Base-by-base conservation (phyloP, 2,329 filamentous ascomycete genomes). In the Exophiala sideris region DNA sequence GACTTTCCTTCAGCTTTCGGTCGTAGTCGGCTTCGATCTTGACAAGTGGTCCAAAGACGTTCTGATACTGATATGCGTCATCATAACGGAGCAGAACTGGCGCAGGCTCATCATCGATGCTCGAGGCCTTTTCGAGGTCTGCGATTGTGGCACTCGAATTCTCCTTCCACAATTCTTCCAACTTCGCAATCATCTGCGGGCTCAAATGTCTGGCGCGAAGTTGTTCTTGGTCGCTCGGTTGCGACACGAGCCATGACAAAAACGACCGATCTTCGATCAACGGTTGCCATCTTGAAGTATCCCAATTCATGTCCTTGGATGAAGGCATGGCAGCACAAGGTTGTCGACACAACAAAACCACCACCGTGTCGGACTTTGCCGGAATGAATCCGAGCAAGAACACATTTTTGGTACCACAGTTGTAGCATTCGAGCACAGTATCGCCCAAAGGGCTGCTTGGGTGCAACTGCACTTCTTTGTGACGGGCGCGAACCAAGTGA, bases 1-100 rank as follows among this genome's bases (percentile, higher is more conserved):
- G 94, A 0, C 92, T 91, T 71, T 99, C 94, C 75, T 99, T 99
- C 65, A 99, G 80, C 74, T 99, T 97, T 72, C 95, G 92, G 72
- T 99, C 94, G 68, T 99, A 99, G 73, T 99, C 94, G 40, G 94
- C 95, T 71, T 99, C 94, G 73, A 99, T 99, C 77, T 97, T 99
- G 66, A 99, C 95, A 11, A 99, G 79, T 0, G 94, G 94, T 0
- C 94, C 94, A 70, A 99, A 99, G 33, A 97, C 94, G 67, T 97
- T 99, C 73, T 99, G 94, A 66, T 99, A 99, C 68, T 99, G 92
- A 70, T 91, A 99, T 0, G 94, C 91, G 71, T 99, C 94, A 54
- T 97, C 94, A 68, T 99, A 99, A 64, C 91, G 89, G 39, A 97
- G 78, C 20, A 96, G 79, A 6, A 99, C 94, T 1, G 92, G 91